phyloP scores from a whole-genome alignment of 306 rosid species.

The Cucurbita argyrosperma region DNA sequence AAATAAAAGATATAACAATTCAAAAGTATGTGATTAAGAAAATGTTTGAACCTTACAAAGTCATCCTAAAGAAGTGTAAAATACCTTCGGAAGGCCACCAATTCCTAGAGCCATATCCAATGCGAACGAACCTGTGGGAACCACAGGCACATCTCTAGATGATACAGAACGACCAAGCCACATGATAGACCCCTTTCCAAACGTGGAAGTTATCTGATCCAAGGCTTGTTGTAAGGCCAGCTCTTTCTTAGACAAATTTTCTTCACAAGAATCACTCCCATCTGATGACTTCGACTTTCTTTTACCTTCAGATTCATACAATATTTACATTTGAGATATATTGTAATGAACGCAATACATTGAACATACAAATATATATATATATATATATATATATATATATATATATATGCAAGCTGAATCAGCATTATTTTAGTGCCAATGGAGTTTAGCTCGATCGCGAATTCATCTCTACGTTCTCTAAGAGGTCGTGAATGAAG shows the following conservation, averaged over 20 bases:
- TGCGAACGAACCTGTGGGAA: constrained; percentile 72
- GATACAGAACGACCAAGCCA: constrained; percentile 64
- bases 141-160: constrained; percentile 47
- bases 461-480: no score
- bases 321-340: neutral
- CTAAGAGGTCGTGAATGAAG: no score
- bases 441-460: no score
- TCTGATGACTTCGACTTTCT: constrained; percentile 54
- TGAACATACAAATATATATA: no score
- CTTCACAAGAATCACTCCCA: constrained; percentile 56
- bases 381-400: no score
- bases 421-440: no score
- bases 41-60: neutral
- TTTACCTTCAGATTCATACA: constrained; percentile 33
- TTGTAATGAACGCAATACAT: neutral
- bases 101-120: constrained; percentile 63
- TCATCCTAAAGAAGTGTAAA: neutral
- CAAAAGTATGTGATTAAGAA: neutral
- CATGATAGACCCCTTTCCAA: constrained; percentile 91
- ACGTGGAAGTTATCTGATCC: constrained; percentile 73
- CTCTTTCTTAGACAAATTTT: constrained; percentile 64
- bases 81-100: constrained; percentile 92
- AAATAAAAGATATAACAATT: neutral
- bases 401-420: no score
- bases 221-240: constrained; percentile 69